These are phyloP conservation scores for Saraca asoca DNA, from an alignment of 331 rosid species.

Conservation along the genomic window DNA sequence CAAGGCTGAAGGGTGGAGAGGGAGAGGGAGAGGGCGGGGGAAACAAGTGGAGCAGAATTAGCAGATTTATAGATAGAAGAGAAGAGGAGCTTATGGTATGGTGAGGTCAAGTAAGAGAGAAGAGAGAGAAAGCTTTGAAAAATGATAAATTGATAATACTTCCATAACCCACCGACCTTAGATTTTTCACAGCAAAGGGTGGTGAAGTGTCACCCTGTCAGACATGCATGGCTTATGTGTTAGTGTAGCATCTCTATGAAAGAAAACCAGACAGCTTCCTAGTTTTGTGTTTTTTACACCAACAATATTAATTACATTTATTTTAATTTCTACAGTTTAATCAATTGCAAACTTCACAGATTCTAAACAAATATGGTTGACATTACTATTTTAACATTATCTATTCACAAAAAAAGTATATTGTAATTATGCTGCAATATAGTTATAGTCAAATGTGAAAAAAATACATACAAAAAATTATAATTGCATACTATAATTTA, in stretches of 20 bases:
- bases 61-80: conserved; percentile 59
- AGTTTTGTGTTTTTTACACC: background rate
- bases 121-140: background rate
- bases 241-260: conserved; percentile 25
- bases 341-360: too few relatives aligned
- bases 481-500: too few relatives aligned
- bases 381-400: too few relatives aligned
- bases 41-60: conserved; percentile 40
- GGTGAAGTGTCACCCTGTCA: conserved; percentile 62
- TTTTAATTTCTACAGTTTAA: too few relatives aligned
- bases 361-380: too few relatives aligned
- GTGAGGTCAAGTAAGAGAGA: conserved; percentile 11
- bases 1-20: conserved; percentile 40
- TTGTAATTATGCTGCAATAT: too few relatives aligned
- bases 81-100: conserved; percentile 22
- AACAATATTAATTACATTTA: too few relatives aligned
- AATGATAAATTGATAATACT: conserved; percentile 13
- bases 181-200: conserved; percentile 39
- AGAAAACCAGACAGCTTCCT: conserved; percentile 47
- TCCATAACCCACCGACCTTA: conserved; percentile 48
- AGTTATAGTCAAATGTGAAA: too few relatives aligned
- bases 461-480: too few relatives aligned
- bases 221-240: conserved; percentile 49
- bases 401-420: too few relatives aligned
- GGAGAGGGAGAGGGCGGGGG: too few relatives aligned